These are phyloP conservation scores for Stachybotrys chlorohalonatus DNA, from an alignment of 2,329 filamentous ascomycete species.

Conservation along the genomic window DNA sequence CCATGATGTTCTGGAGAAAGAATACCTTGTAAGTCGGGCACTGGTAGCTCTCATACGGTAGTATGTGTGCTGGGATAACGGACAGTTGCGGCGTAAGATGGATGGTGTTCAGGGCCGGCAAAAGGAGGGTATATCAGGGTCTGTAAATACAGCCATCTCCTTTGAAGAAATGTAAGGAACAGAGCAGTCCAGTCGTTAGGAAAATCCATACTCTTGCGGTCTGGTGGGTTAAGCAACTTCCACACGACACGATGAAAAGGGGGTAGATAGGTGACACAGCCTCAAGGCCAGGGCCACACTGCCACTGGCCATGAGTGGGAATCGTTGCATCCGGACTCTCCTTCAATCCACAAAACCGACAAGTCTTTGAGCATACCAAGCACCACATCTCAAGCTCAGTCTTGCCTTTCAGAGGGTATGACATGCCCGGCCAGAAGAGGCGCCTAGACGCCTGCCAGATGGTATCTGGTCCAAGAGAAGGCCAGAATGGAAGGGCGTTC, in stretches of 20 bases:
- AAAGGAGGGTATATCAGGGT: background rate
- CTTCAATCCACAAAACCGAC: slow-evolving; percentile 56
- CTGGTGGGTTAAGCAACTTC: slow-evolving; percentile 49
- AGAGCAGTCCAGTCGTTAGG: background rate
- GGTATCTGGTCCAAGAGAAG: slow-evolving; percentile 39
- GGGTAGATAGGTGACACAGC: slow-evolving; percentile 61
- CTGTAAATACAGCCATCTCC: background rate
- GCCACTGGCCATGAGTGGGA: slow-evolving; percentile 34
- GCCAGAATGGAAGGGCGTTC: background rate
- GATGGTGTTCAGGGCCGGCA: slow-evolving; percentile 10
- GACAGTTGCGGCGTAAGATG: slow-evolving; percentile 36
- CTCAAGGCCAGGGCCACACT: slow-evolving; percentile 51
- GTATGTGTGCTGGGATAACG: slow-evolving; percentile 45
- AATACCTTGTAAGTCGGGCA: slow-evolving; percentile 57
- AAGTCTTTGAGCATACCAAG: slow-evolving; percentile 51
- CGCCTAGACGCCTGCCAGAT: slow-evolving; percentile 67
- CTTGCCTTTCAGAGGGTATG: slow-evolving; percentile 54
- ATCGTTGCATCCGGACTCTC: slow-evolving; percentile 7
- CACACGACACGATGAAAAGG: slow-evolving; percentile 60
- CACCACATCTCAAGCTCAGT: slow-evolving; percentile 72
- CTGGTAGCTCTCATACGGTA: slow-evolving; percentile 41
- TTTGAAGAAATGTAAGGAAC: background rate
- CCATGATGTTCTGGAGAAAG: slow-evolving; percentile 29
- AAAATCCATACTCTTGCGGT: slow-evolving; percentile 53
- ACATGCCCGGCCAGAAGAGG: slow-evolving; percentile 56